Base-by-base conservation (phyloP, 2,329 filamentous ascomycete genomes). In the Byssochlamys sp. region DNA sequence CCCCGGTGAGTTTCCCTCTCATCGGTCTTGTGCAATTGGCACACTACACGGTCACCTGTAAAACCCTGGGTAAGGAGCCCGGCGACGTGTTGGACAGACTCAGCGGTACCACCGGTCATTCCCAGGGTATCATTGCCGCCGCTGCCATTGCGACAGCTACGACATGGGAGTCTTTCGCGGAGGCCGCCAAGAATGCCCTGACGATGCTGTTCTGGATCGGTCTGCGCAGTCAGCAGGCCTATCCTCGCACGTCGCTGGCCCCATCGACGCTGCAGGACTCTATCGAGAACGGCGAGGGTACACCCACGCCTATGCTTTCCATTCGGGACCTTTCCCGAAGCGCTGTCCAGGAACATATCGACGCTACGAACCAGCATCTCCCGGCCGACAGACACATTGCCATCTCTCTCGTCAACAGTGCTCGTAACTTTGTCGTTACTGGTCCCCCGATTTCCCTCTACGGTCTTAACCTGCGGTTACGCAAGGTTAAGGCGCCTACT, bases 191-290 rank as follows among this genome's bases (percentile, higher is more conserved):
- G 67, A 86, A 90, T 65, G 89, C 92, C 2, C 79, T 99, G 62
- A 94, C 89, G 29, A 90, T 96, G 68, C 87, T 99, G 29, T 99
- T 99, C 81, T 99, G 94, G 94, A 96, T 99, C 65, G 94, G 95
- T 71, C 86, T 92, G 60, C 88, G 94, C 69, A 96, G 92, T 74
- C 94, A 99, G 75, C 94, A 99, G 75, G 91, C 91, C 1, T 99
- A 96, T 76, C 95, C 94, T 45, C 86, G 89, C 65, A 99, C 94
- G 2, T 97, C 94, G 33, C 82, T 99, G 67, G 90, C 91, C 2
- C 95, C 94, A 0, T 89, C 85, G 51, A 90, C 92, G 69, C 82
- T 99, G 56, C 90, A 92, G 71, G 94, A 99, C 75, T 96, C 94
- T 1, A 82, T 90, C 63, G 92, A 96, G 71, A 87, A 94, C 72